These are phyloP conservation scores for Megacollybia platyphylla DNA, from an alignment of 1,284 basidiomycete genomes.

Conservation along the genomic window DNA sequence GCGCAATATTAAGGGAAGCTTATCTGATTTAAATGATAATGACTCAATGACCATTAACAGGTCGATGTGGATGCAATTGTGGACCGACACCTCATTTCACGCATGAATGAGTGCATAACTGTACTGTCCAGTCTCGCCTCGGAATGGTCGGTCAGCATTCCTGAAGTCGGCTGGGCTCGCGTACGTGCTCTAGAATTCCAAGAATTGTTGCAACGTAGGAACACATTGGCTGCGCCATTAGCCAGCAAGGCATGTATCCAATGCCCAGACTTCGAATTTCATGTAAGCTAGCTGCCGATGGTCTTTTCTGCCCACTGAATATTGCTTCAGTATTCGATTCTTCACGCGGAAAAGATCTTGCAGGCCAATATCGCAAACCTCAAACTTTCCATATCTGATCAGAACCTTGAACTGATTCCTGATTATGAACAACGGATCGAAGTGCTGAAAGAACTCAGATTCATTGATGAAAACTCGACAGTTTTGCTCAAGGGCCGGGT, in stretches of 20 bases:
- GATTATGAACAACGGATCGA: slow-evolving; percentile 93
- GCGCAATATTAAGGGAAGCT: slow-evolving; percentile 54
- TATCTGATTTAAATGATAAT: slow-evolving; percentile 4
- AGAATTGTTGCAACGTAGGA: slow-evolving; percentile 60
- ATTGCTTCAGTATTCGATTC: slow-evolving; percentile 47
- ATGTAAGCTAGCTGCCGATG: slow-evolving; percentile 12
- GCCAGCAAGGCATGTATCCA: slow-evolving; percentile 33
- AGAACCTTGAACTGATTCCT: slow-evolving; percentile 93
- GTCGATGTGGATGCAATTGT: slow-evolving; percentile 61
- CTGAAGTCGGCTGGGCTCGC: slow-evolving; percentile 79
- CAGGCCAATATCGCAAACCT: slow-evolving; percentile 63
- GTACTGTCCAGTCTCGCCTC: slow-evolving; percentile 35
- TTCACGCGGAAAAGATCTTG: slow-evolving; percentile 70
- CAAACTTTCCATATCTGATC: slow-evolving; percentile 80
- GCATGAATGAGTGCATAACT: slow-evolving; percentile 41
- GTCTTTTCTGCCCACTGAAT: neutral
- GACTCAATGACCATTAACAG: slow-evolving; percentile 21
- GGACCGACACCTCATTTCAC: slow-evolving; percentile 49
- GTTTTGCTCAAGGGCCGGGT: slow-evolving; percentile 95
- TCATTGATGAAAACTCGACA: slow-evolving; percentile 89
- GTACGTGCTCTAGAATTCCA: slow-evolving; percentile 88
- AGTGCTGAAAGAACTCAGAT: slow-evolving; percentile 85
- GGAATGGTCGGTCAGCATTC: slow-evolving; percentile 48
- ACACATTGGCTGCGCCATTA: slow-evolving; percentile 33
- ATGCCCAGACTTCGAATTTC: slow-evolving; percentile 27